Base-by-base conservation (phyloP, 176 grass and related monocot species). In the Eragrostis nindensis region DNA sequence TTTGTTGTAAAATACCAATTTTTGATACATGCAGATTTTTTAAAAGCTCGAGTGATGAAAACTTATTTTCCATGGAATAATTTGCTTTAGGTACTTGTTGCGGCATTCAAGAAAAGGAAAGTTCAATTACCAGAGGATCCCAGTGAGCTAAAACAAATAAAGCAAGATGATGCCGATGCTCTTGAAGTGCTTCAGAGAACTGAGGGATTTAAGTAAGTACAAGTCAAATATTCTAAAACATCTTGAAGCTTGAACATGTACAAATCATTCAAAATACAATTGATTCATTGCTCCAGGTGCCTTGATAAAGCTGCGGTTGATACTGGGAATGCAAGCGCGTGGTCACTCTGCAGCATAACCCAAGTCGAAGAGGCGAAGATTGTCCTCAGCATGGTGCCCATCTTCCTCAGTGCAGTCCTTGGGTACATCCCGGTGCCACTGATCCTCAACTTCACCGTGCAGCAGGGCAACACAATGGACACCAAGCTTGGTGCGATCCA, bases 361-460 rank as follows among this genome's bases (percentile, higher is more conserved):
- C 92, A 94, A 77, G 87, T 94, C n/a, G 92, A 97, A 63, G 94
- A 97, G 75, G 86, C 94, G 8, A 97, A 97, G 77, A 88, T 89
- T 29, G 41, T 97, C 53, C 45, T 94, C 13, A 71, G 85, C 17
- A 79, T 97, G 85, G 43, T 90, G n/a, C 94, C 94, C 24, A 82
- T 97, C 55, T 94, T 94, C 81, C 52, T 97, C 18, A 97, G 84
- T 11, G 78, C 94, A 0, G 21, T 90, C 7, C 46, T 94, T 2
- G 80, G 94, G 1, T 88, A 87, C 66, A 83, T 94, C 12, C 92
- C 85, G 29, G 77, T 64, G 39, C 74, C 73, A 0, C 77, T 92
- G 2, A 73, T 94, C 41, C 50, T 97, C 38, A 97, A 83, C 6
- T 73, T 97, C 55, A 90, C 92, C 1, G 87, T 97, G 19, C 89